Conservation (phyloP, 371 early-diverging fungal genomes). For the Circinella minor region DNA sequence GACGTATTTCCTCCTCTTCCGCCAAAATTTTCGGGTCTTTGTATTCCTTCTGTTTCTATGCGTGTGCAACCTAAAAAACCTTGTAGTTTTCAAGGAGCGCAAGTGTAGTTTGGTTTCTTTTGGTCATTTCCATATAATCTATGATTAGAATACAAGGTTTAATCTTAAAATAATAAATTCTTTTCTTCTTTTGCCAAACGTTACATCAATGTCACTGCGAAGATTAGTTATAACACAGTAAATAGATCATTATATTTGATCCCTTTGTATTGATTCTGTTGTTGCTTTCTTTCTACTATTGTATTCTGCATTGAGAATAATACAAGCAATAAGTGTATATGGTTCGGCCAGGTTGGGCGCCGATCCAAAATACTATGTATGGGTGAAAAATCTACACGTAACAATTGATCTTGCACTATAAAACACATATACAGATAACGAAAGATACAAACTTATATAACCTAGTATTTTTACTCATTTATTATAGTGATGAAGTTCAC, state of each 20-base stretch:
- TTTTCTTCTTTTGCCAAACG: too few relatives aligned
- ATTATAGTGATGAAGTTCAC: too few relatives aligned
- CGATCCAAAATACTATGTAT: conserved; percentile 5
- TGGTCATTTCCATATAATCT: too few relatives aligned
- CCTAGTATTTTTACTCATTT: too few relatives aligned
- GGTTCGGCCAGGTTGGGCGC: neutral
- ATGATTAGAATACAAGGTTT: too few relatives aligned
- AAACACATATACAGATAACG: too few relatives aligned
- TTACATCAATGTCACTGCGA: too few relatives aligned
- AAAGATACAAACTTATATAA: too few relatives aligned
- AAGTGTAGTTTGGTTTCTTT: neutral
- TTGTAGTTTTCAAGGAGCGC: conserved; percentile 3
- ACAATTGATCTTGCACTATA: too few relatives aligned
- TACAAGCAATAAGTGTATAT: neutral
- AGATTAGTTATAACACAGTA: neutral
- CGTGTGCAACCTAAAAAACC: conserved; percentile 4
- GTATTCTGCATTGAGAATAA: too few relatives aligned
- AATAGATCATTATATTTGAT: neutral
- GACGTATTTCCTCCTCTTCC: neutral
- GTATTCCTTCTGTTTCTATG: neutral
- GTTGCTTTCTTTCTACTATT: too few relatives aligned
- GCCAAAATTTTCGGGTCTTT: conserved; percentile 1
- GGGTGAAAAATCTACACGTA: conserved; percentile 6
- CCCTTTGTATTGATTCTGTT: neutral
- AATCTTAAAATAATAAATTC: too few relatives aligned